A percentile compares a stretch with the other conserved stretches of the same genome.
Conservation (phyloP, 306 rosid genomes). For the Luffa aegyptiaca region DNA sequence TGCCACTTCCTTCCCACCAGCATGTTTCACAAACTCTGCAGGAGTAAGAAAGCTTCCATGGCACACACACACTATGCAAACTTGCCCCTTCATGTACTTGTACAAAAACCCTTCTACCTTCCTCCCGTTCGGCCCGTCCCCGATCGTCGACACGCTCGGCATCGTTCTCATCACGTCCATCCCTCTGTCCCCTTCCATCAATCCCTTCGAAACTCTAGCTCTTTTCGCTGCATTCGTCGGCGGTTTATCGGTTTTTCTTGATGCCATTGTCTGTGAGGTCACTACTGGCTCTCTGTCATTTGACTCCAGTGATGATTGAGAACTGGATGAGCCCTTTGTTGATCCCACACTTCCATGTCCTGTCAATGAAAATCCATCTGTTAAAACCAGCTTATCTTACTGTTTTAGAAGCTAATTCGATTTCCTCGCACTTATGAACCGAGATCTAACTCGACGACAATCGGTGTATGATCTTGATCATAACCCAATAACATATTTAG, state of each 20-base stretch:
- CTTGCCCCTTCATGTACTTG: conserved; percentile 30
- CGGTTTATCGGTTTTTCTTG: neutral
- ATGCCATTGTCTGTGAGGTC: neutral
- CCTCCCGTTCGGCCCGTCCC: conserved; percentile 49
- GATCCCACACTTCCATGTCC: conserved; percentile 10
- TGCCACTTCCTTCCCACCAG: conserved; percentile 37
- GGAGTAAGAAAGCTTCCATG: conserved; percentile 63
- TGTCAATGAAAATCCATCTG: neutral
- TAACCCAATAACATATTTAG: neutral
- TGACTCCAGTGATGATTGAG: conserved; percentile 9
- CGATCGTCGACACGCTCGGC: conserved; percentile 44
- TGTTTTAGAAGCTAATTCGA: neutral
- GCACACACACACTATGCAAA: conserved; percentile 53
- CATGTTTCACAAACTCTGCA: conserved; percentile 54
- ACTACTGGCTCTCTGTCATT: neutral
- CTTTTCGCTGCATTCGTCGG: conserved; percentile 10
- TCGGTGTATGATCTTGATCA: neutral
- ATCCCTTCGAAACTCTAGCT: conserved; percentile 14
- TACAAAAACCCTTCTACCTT: conserved; percentile 46
- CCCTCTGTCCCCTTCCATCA: conserved; percentile 12
- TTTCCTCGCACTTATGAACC: no score
- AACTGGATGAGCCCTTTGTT: neutral
- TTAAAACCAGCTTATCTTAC: neutral
- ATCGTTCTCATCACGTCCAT: conserved; percentile 21
- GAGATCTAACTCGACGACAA: neutral